These are phyloP conservation scores for Talaromyces piceae DNA, from an alignment of 2,329 filamentous ascomycete species.

Conservation along the genomic window DNA sequence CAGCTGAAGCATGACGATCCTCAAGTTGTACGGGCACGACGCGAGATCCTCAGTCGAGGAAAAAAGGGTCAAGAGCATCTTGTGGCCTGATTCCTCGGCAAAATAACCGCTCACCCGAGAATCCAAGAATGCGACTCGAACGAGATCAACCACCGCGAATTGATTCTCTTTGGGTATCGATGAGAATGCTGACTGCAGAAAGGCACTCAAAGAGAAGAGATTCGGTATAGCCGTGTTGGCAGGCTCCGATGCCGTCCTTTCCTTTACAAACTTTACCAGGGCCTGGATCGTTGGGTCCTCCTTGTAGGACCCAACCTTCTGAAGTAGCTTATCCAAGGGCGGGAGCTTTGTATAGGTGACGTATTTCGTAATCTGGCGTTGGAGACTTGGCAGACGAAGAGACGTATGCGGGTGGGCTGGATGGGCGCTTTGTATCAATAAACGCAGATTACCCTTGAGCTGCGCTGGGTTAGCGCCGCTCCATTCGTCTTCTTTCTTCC, in stretches of 20 bases:
- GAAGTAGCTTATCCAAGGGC: slow-evolving; percentile 71
- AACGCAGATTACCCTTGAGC: slow-evolving; percentile 63
- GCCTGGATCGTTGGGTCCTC: slow-evolving; percentile 53
- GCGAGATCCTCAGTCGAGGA: slow-evolving; percentile 47
- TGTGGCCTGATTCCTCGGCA: slow-evolving; percentile 63
- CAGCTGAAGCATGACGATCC: slow-evolving; percentile 75
- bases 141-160: slow-evolving; percentile 79
- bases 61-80: slow-evolving; percentile 54
- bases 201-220: slow-evolving; percentile 56
- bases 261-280: slow-evolving; percentile 64
- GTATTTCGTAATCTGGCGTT: slow-evolving; percentile 56
- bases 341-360: slow-evolving; percentile 71
- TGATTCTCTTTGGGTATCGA: slow-evolving; percentile 56
- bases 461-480: slow-evolving; percentile 63
- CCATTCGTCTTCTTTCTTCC: slow-evolving; percentile 72
- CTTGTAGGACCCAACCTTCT: slow-evolving; percentile 64
- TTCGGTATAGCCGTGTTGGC: slow-evolving; percentile 65
- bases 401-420: slow-evolving; percentile 68
- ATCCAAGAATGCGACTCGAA: slow-evolving; percentile 70
- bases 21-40: slow-evolving; percentile 68
- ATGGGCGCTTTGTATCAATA: slow-evolving; percentile 67
- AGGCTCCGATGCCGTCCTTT: slow-evolving; percentile 50
- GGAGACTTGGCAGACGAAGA: slow-evolving; percentile 63
- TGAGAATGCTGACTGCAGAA: slow-evolving; percentile 50
- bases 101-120: slow-evolving; percentile 73